Evolutionary conservation across 2,329 filamentous ascomycete species (phyloP).

Genomic region (Neospermospora avenae): DNA sequence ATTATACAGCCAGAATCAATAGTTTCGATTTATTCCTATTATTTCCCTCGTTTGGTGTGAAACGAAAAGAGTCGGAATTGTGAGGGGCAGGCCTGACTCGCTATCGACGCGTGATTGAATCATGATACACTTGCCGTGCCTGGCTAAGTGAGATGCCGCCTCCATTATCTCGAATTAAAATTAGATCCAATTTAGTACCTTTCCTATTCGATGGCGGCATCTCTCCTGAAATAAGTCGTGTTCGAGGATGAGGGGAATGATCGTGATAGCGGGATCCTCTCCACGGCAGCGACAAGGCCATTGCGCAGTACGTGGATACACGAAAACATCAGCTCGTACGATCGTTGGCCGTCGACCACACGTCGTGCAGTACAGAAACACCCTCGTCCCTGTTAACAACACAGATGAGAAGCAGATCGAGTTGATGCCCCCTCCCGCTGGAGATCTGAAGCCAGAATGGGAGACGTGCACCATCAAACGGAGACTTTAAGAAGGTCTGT

Average conservation of each 20-base stretch:
- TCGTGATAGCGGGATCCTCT: conserved; percentile 11
- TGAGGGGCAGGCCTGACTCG: conserved; percentile 21
- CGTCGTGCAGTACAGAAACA: conserved; percentile 15
- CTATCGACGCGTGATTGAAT: conserved; percentile 7
- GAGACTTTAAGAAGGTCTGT: conserved; percentile 5
- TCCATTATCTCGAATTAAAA: conserved; percentile 1
- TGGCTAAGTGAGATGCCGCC: conserved; percentile 13
- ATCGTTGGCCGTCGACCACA: background rate
- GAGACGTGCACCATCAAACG: conserved; percentile 27
- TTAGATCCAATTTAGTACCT: background rate
- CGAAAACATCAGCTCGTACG: conserved; percentile 3
- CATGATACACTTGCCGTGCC: conserved; percentile 15
- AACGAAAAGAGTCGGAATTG: conserved; percentile 17
- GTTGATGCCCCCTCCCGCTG: conserved; percentile 13
- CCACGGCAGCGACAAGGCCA: conserved; percentile 1
- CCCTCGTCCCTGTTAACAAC: conserved; percentile 19
- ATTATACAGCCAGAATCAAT: conserved; percentile 1
- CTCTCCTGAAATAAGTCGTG: conserved; percentile 1
- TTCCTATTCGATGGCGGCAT: conserved; percentile 6
- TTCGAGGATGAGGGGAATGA: conserved; percentile 7
- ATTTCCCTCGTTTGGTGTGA: conserved; percentile 9
- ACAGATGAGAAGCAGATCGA: conserved; percentile 4
- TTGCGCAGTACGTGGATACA: conserved; percentile 3
- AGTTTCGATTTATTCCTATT: background rate
- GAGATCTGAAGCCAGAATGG: conserved; percentile 22